A percentile compares a stretch with the other conserved stretches of the same genome.
Evolutionary conservation across 2,329 filamentous ascomycete genomes (phyloP).

Genomic region (Dactylellina cionopaga): DNA sequence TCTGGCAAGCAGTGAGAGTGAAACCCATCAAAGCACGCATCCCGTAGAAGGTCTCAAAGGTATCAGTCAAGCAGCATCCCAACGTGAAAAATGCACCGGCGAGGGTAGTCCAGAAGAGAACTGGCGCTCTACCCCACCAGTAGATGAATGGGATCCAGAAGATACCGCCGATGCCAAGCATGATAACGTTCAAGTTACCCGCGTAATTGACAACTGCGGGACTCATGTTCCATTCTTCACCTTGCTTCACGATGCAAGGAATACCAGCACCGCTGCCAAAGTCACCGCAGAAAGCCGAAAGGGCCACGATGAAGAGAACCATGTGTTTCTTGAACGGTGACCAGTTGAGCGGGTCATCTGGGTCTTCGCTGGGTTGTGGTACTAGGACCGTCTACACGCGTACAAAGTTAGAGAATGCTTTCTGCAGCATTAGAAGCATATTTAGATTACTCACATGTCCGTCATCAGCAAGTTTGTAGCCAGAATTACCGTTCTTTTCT

Average conservation of each 20-base stretch:
- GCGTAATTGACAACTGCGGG: slow-evolving; percentile 66
- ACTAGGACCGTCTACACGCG: slow-evolving; percentile 63
- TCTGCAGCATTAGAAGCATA: background rate
- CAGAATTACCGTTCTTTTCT: slow-evolving; percentile 55
- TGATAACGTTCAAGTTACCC: slow-evolving; percentile 66
- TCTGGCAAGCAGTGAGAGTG: slow-evolving; percentile 59
- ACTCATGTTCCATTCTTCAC: slow-evolving; percentile 64
- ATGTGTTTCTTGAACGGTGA: slow-evolving; percentile 64
- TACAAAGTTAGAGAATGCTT: background rate
- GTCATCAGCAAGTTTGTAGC: slow-evolving; percentile 61
- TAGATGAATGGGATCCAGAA: slow-evolving; percentile 56
- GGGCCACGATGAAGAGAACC: slow-evolving; percentile 65
- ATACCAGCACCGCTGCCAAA: slow-evolving; percentile 61
- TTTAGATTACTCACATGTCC: slow-evolving; percentile 56
- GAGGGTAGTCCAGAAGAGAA: slow-evolving; percentile 61
- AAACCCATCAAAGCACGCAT: slow-evolving; percentile 51
- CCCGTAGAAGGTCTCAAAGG: slow-evolving; percentile 58
- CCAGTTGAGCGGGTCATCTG: slow-evolving; percentile 69
- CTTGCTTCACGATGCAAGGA: slow-evolving; percentile 58
- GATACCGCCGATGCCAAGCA: slow-evolving; percentile 62
- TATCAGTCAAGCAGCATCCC: slow-evolving; percentile 60
- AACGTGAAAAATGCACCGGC: slow-evolving; percentile 59
- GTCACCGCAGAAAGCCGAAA: slow-evolving; percentile 65
- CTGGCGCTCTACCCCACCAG: slow-evolving; percentile 53
- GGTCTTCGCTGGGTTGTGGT: slow-evolving; percentile 67